Base-by-base conservation (phyloP, 768 basidiomycete genomes). In the Tulasnella sp. region DNA sequence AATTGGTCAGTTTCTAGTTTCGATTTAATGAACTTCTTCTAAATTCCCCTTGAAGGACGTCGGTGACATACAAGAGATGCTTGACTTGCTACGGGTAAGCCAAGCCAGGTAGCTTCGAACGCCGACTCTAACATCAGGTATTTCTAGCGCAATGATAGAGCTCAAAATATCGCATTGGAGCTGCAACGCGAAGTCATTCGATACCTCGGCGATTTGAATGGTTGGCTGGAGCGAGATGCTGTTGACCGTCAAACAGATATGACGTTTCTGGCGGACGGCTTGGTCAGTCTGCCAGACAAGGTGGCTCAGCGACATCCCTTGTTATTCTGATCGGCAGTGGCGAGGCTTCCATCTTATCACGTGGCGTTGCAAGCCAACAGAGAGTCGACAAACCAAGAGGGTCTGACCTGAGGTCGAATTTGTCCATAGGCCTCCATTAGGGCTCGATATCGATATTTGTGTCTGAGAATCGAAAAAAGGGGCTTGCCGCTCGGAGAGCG, bases 151-250 rank as follows among this genome's bases (percentile, higher is more conserved):
- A 84, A 86, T 95, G 75, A 94, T 94, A 90, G 60, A 31, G 78
- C 58, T 16, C 58, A 64, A 22, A 9, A 46, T 31, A 60, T 72
- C 3, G 41, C 80, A 20, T 40, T 74, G 7, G 82, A 83, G 42
- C 82, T 82, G 54, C 80, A 79, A 50, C 78, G 77, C 28, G 82
- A 82, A 46, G 48, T 83, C 20, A 81, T 82, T 58, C 87, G 92
- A 76, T 95, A 96, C 83, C 92, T 96, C 90, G 84, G 89, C 74
- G 90, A 88, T 2, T 86, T 96, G 44, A 96, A 96, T 82, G 89
- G 90, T 46, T 96, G 95, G 95, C 86, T 96, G 22, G 91, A 89
- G 79, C 89, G 91, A 46, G 95, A 96, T 46, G 6, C 14, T 6
- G 44, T 46, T 46, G 44, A 46, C 6, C 44, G 44, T 46, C 44